Conservation (phyloP, 352 stramenopile genomes). For the Globisporangium acanthophoron region DNA sequence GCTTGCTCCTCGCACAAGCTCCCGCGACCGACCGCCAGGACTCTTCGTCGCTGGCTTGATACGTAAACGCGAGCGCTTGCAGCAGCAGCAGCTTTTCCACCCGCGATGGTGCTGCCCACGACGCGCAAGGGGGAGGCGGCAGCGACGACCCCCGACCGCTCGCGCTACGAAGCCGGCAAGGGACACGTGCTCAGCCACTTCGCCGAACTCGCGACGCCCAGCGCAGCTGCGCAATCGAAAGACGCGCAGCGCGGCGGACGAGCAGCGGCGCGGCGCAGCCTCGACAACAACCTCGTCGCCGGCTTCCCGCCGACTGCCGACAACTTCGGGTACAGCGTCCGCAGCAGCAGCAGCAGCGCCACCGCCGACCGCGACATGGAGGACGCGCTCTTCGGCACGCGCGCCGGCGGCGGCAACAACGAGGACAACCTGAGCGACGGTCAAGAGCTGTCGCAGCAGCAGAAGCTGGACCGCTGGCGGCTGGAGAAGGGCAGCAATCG, state of each 20-base stretch:
- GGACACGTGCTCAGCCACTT: slow-evolving; percentile 64
- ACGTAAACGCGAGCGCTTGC: too few relatives aligned
- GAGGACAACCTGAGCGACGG: neutral
- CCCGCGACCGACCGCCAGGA: too few relatives aligned
- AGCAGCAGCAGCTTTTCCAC: neutral
- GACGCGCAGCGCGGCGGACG: neutral
- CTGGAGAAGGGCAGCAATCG: slow-evolving; percentile 9
- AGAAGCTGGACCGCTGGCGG: slow-evolving; percentile 21
- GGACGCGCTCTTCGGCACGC: slow-evolving; percentile 14
- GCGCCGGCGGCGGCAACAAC: slow-evolving; percentile 10
- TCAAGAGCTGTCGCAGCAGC: slow-evolving; percentile 12
- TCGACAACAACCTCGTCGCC: neutral
- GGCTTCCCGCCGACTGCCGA: slow-evolving; percentile 1
- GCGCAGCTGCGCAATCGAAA: neutral
- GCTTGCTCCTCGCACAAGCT: too few relatives aligned
- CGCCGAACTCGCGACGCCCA: slow-evolving; percentile 38
- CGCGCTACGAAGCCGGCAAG: slow-evolving; percentile 45
- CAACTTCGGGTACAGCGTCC: neutral
- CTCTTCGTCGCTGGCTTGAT: too few relatives aligned
- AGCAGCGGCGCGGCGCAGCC: slow-evolving; percentile 2
- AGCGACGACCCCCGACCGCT: slow-evolving; percentile 8
- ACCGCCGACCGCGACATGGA: slow-evolving; percentile 13
- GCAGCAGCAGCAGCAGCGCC: neutral
- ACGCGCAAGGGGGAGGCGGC: slow-evolving; percentile 2
- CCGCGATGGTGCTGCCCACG: slow-evolving; percentile 14